Evolutionary conservation across 2,329 filamentous ascomycete species (phyloP), one percentile per base, ranked within the genome.

Genomic region (Dothideomycetes sp.): DNA sequence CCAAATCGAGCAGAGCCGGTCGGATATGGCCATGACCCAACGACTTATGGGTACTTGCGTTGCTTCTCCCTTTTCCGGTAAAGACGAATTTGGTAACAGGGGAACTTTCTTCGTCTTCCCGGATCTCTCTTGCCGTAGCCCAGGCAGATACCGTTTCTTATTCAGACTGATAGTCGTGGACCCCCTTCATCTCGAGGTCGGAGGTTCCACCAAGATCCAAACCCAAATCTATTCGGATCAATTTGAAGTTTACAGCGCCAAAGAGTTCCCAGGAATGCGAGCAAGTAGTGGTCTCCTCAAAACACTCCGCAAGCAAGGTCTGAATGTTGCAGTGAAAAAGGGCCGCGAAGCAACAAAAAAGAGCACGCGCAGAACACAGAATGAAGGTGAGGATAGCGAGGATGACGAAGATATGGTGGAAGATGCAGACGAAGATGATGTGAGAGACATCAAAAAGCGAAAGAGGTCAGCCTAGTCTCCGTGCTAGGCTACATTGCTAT

Each of bases 91-190:
- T 38, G 76, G 77, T 38, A 61, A 74, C 16, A 80, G 86, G 46
- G 84, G 84, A 1, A 86, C 81, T 53, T 91, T 89, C 66, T 91
- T 89, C 59, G 85, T 82, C 56, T 91, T 91, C 55, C 81, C 83
- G 0, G 84, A 91, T 54, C 68, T 91, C 15, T 87, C 81, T 3
- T 86, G 83, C 55, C 75, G 84, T 24, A 87, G 81, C 0, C 78
- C 84, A 1, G 84, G 84, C 15, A 67, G 68, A n/a, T 91, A 84
- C 58, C 71, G 81, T 14, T 70, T 91, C 40, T 77, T 75, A 34
- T 89, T 91, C 57, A 75, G 75, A 29, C 67, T 89, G 16, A 75
- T 87, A 53, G 73, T 82, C 44, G 72, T 89, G 31, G 77, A 87
- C 47, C 77, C 79, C 2, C 61, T 61, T 27, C 64, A 66, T 35